Conservation (phyloP, 1,139 yeast genomes). For the Diutina mesorugosa region DNA sequence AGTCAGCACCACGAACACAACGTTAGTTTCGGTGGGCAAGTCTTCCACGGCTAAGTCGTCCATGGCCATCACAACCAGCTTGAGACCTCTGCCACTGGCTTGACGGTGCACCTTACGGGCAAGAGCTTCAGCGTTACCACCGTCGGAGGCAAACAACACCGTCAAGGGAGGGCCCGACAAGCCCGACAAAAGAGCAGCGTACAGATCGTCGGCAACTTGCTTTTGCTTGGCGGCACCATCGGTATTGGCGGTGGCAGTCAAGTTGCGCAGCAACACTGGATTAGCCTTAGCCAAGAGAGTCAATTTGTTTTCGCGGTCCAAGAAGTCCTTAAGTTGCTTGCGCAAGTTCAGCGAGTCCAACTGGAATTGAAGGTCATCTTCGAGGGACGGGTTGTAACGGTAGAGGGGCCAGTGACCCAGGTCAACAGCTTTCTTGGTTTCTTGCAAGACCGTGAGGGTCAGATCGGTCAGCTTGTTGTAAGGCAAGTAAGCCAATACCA, state of each 20-base stretch:
- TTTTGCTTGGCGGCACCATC: constrained; percentile 44
- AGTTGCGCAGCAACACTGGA: constrained; percentile 69
- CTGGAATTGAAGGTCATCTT: constrained; percentile 41
- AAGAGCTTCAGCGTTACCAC: constrained; percentile 80
- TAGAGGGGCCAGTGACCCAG: constrained; percentile 94
- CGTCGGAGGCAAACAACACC: constrained; percentile 87
- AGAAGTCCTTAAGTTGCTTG: constrained; percentile 62
- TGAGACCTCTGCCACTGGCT: constrained; percentile 78
- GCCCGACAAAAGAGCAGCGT: constrained; percentile 65
- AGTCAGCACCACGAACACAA: constrained; percentile 75
- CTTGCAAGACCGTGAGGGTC: constrained; percentile 66
- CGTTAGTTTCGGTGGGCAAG: constrained; percentile 66
- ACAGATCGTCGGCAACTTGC: constrained; percentile 67
- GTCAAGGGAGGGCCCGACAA: constrained; percentile 89
- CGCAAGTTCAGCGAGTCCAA: constrained; percentile 77
- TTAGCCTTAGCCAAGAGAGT: constrained; percentile 58
- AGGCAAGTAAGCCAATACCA: constrained; percentile 85
- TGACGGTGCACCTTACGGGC: constrained; percentile 77
- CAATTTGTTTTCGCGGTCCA: constrained; percentile 82
- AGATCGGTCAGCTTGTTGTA: constrained; percentile 52
- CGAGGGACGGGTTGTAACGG: constrained; percentile 58
- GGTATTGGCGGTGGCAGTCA: constrained; percentile 47
- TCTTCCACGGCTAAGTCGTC: constrained; percentile 80
- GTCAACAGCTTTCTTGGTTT: constrained; percentile 83
- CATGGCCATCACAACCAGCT: constrained; percentile 66